These are phyloP conservation scores for Escallonia rubra DNA, from an alignment of 129 eudicot species.

Conservation along the genomic window DNA sequence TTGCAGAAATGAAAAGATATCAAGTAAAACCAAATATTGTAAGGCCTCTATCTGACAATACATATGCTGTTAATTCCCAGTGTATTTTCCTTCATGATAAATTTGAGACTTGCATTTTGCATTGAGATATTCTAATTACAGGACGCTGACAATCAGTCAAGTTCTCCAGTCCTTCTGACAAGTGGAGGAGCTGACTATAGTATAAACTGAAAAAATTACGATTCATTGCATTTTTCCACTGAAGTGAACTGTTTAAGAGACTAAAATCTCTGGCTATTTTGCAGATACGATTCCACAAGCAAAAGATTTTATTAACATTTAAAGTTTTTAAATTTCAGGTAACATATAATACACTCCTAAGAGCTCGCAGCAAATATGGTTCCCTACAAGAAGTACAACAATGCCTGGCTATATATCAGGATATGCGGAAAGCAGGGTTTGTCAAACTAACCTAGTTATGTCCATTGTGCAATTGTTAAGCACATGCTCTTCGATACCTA, in stretches of 20 bases:
- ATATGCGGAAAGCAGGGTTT: constrained; percentile 97
- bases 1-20: constrained; percentile 72
- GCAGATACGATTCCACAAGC: background rate
- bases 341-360: constrained; percentile 82
- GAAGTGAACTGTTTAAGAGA: no score
- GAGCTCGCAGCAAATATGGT: constrained; percentile 84
- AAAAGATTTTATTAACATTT: background rate
- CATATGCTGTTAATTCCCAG: background rate
- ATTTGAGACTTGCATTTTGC: background rate
- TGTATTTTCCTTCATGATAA: background rate
- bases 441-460: background rate
- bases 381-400: constrained; percentile 80
- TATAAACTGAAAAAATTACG: no score
- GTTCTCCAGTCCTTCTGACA: background rate
- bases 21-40: constrained; percentile 85
- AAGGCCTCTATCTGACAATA: background rate
- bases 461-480: background rate
- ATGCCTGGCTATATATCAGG: constrained; percentile 78
- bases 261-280: background rate
- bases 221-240: no score
- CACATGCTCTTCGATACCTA: no score
- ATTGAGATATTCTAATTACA: background rate
- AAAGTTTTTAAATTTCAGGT: constrained; percentile 47
- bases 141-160: background rate
- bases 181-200: background rate